These are phyloP conservation scores for Macrocybe gigantea DNA, from an alignment of 768 basidiomycete species.

Conservation along the genomic window DNA sequence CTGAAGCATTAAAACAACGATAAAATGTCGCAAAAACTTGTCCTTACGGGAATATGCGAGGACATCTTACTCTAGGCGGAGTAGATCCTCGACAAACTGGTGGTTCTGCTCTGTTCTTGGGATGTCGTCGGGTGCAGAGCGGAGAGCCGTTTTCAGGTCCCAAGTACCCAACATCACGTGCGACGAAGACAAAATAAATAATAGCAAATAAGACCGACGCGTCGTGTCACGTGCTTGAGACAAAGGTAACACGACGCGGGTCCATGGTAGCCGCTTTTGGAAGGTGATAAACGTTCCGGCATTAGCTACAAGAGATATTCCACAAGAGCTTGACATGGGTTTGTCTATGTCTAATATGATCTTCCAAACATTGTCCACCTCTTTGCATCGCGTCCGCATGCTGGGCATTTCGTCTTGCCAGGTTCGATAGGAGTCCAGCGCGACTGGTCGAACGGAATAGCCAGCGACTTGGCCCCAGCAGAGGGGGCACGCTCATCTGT, in stretches of 20 bases:
- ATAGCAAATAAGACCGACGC: conserved; percentile 28
- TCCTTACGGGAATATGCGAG: conserved; percentile 40
- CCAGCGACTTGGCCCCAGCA: conserved; percentile 94
- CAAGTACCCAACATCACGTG: conserved; percentile 41
- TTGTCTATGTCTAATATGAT: not conserved
- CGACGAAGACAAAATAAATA: conserved; percentile 8
- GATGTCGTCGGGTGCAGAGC: conserved; percentile 19
- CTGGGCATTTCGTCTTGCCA: conserved; percentile 86
- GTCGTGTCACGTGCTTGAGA: conserved; percentile 28
- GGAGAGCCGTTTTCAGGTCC: conserved; percentile 10
- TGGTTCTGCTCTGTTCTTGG: conserved; percentile 10
- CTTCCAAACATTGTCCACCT: conserved; percentile 94
- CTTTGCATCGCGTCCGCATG: conserved; percentile 84
- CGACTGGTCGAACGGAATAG: conserved; percentile 92
- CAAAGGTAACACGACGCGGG: too few species aligned
- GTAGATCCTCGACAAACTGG: conserved; percentile 11
- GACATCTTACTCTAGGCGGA: conserved; percentile 31
- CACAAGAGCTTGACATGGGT: not conserved
- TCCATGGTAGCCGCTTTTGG: too few species aligned
- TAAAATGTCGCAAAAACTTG: conserved; percentile 3
- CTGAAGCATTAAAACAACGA: conserved; percentile 9
- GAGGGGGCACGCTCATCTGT: conserved; percentile 95
- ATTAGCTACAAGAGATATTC: too few species aligned
- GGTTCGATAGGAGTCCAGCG: conserved; percentile 74
- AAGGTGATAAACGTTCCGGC: too few species aligned